phyloP scores from a whole-genome alignment of 1,139 yeast genomes.

The Yamadazyma siamensis region DNA sequence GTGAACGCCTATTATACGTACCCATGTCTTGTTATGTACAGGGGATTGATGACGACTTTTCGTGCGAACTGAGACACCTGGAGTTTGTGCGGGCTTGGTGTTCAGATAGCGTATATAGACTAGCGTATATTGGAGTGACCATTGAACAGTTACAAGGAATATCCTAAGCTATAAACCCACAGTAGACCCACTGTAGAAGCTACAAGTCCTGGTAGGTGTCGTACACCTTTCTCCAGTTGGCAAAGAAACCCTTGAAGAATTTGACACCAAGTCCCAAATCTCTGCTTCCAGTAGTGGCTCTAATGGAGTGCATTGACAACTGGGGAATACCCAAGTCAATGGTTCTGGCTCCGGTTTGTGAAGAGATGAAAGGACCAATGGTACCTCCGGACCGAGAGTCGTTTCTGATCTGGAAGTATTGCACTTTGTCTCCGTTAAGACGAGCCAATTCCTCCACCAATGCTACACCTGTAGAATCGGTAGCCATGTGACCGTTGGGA shows the following conservation, averaged over 20 bases:
- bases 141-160: too few relatives aligned
- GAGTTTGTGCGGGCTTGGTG: too few relatives aligned
- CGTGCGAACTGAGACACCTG: too few relatives aligned
- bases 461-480: constrained; percentile 38
- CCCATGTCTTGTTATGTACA: too few relatives aligned
- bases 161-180: too few relatives aligned
- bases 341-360: constrained; percentile 42
- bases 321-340: constrained; percentile 47
- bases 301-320: constrained; percentile 44
- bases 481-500: constrained; percentile 41
- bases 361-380: constrained; percentile 40
- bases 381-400: constrained; percentile 45
- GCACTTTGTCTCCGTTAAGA: constrained; percentile 26
- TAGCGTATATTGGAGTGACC: too few relatives aligned
- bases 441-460: constrained; percentile 31
- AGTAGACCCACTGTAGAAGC: too few relatives aligned
- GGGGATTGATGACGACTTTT: too few relatives aligned
- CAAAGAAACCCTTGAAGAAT: constrained; percentile 36
- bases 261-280: constrained; percentile 43
- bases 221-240: constrained; percentile 31
- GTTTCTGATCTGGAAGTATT: constrained; percentile 43
- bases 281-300: constrained; percentile 41
- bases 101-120: too few relatives aligned
- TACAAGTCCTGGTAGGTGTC: constrained; percentile 21
- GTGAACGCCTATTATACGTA: too few relatives aligned